Evolutionary conservation across 352 stramenopile genomes (phyloP), one percentile per base, ranked within the genome.

Genomic region (Nothophytophthora sp.): DNA sequence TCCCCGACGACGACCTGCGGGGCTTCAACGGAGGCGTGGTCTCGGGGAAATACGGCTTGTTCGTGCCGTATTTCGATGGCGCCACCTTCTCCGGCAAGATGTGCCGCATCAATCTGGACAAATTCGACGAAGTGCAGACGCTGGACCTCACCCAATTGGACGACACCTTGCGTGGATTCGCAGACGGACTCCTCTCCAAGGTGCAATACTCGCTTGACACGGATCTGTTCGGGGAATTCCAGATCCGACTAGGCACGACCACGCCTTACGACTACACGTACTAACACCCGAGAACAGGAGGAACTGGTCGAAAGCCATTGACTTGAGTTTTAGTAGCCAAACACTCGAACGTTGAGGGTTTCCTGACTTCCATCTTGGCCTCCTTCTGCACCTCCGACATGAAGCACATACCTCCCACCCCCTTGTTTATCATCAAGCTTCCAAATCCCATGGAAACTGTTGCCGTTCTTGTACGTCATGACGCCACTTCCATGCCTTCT

Each of bases 381-480:
- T 43, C 5, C 22, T 39, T 46, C 13, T 0, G 48, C 52, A 16
- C 28, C 30, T 7, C 37, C 41, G 22, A 86, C 71, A 2, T 65
- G 58, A 11, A 91, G 46, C 22, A 76, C 41, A 34, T 89, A 93
- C 50, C 69, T 84, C 4, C 90, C 90, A 1, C 88, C 76, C 19
- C 86, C 89, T 53, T 96, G 80, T 22, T 92, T 87, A 45, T 94
- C 80, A 54, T 96, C 90, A 20, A 84, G 70, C 45, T 83, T 77
- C 91, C 91, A 98, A 18, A 86, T 66, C 5, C 93, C 93, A 23
- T 88, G 73, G 55, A 88, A 96, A 7, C 67, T 63, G 46, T 95
- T 95, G 18, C 88, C 87, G 41, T 93, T 86, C 0, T 56, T 47
- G 36, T 95, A 96, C 8, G 61, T 88, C 71, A 96, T 88, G 24